Evolutionary conservation across 352 stramenopile genomes (phyloP).

Genomic region (Blastocystis sp.): DNA sequence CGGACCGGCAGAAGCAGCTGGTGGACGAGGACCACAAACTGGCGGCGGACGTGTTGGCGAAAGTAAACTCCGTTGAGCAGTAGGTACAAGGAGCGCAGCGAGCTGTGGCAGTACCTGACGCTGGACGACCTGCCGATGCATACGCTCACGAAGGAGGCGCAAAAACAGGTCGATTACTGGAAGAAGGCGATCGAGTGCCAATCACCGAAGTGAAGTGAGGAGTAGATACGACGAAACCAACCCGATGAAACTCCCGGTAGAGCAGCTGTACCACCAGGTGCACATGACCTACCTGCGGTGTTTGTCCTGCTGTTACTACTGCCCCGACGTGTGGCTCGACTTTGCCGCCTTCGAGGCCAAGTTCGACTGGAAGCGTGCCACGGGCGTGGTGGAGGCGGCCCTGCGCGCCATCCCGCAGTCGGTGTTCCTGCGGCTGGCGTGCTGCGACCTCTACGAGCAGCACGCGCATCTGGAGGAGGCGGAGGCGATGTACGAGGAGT

Average conservation of each 20-base stretch:
- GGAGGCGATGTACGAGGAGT: background rate
- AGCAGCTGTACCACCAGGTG: slow-evolving; percentile 51
- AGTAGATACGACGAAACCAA: slow-evolving; percentile 51
- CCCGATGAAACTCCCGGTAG: slow-evolving; percentile 29
- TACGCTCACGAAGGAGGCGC: background rate
- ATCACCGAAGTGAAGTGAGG: background rate
- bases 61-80: background rate
- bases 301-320: slow-evolving; percentile 46
- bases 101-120: slow-evolving; percentile 41
- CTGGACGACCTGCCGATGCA: slow-evolving; percentile 45
- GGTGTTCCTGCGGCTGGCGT: slow-evolving; percentile 27
- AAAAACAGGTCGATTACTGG: slow-evolving; percentile 50
- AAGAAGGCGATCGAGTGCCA: slow-evolving; percentile 22
- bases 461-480: slow-evolving; percentile 11
- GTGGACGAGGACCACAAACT: slow-evolving; percentile 61
- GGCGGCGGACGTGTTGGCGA: slow-evolving; percentile 24
- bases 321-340: slow-evolving; percentile 47
- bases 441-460: slow-evolving; percentile 55
- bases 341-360: slow-evolving; percentile 48
- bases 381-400: slow-evolving; percentile 1
- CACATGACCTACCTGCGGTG: slow-evolving; percentile 59
- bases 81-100: slow-evolving; percentile 37
- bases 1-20: slow-evolving; percentile 11
- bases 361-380: slow-evolving; percentile 23
- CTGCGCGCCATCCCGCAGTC: slow-evolving; percentile 21